These are phyloP conservation scores for Candida tammaniensis DNA, from an alignment of 805 yeast species.

Conservation along the genomic window DNA sequence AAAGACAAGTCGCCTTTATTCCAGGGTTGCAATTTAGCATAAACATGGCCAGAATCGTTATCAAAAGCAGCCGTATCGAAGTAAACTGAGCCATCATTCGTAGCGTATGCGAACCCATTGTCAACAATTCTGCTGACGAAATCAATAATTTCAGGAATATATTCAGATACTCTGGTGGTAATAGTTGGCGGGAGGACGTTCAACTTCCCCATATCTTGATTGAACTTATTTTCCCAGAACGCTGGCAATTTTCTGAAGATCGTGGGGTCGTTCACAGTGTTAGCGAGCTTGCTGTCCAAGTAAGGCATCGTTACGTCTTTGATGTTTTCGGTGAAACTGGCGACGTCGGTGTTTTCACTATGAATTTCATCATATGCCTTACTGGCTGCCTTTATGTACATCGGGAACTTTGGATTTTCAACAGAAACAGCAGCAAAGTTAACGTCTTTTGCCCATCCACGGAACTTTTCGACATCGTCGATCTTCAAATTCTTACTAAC, in stretches of 20 bases:
- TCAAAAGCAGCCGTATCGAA: slow-evolving; percentile 88
- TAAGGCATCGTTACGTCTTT: slow-evolving; percentile 74
- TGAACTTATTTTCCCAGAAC: slow-evolving; percentile 83
- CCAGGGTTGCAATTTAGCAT: slow-evolving; percentile 98
- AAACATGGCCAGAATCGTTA: slow-evolving; percentile 63
- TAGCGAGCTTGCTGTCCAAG: slow-evolving; percentile 71
- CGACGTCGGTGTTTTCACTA: slow-evolving; percentile 18
- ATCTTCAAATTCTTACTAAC: slow-evolving; percentile 52
- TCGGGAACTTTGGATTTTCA: slow-evolving; percentile 78
- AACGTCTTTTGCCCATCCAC: slow-evolving; percentile 48
- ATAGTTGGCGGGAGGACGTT: slow-evolving; percentile 83
- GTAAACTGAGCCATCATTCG: slow-evolving; percentile 91
- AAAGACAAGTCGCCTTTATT: slow-evolving; percentile 84
- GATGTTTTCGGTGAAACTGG: slow-evolving; percentile 45
- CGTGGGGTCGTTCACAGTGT: slow-evolving; percentile 77
- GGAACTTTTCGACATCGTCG: slow-evolving; percentile 32
- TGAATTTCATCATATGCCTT: slow-evolving; percentile 48
- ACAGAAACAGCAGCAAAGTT: slow-evolving; percentile 50
- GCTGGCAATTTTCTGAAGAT: slow-evolving; percentile 81
- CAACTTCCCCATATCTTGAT: slow-evolving; percentile 79
- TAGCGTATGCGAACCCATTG: slow-evolving; percentile 81
- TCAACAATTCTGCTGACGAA: slow-evolving; percentile 72
- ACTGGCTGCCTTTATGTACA: slow-evolving; percentile 68
- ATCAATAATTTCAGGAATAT: slow-evolving; percentile 84
- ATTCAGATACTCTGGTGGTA: slow-evolving; percentile 93